These are phyloP conservation scores for Rhodamnia argentea DNA, from an alignment of 345 rosid genomes.

Conservation along the genomic window DNA sequence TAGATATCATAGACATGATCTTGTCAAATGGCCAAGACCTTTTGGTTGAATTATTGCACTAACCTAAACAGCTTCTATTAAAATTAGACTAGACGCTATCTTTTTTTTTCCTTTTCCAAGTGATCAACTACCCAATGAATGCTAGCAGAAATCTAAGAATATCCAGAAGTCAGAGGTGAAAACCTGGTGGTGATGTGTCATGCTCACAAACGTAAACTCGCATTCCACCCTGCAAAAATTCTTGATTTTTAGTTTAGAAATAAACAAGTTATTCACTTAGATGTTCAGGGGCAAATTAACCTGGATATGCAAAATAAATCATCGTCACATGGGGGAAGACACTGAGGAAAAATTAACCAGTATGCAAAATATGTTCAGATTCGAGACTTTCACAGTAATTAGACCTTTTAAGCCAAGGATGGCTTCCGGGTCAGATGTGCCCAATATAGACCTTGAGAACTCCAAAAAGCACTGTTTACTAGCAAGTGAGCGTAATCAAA, in stretches of 20 bases:
- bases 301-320: background rate
- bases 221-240: constrained; percentile 63
- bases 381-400: background rate
- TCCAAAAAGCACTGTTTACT: background rate
- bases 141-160: background rate
- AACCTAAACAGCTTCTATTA: background rate
- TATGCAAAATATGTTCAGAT: background rate
- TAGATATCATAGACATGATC: background rate
- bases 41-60: too few species aligned
- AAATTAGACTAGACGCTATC: background rate
- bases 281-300: background rate
- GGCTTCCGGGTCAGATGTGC: background rate
- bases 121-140: background rate
- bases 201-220: constrained; percentile 73
- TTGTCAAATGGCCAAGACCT: background rate
- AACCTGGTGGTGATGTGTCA: constrained; percentile 78
- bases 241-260: background rate
- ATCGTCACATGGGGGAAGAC: background rate
- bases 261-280: background rate
- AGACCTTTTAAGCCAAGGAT: background rate
- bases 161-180: background rate
- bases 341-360: background rate
- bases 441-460: background rate
- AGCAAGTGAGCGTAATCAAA: background rate
- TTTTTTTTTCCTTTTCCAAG: background rate